Conservation (phyloP, 805 yeast species). For the Candida coquimbonensis region DNA sequence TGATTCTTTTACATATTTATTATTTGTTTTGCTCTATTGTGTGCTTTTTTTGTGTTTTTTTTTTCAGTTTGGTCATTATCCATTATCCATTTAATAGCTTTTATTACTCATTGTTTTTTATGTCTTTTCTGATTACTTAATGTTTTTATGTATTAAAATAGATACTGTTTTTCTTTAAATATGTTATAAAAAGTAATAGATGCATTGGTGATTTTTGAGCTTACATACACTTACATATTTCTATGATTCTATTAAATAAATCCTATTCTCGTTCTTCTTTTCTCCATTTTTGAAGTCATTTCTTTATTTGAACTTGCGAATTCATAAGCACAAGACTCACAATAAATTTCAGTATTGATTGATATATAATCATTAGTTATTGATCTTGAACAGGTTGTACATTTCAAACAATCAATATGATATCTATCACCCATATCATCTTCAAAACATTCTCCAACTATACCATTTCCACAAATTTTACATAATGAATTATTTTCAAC, state of each 20-base stretch:
- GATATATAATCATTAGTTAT: slow-evolving; percentile 53
- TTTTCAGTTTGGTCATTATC: no score
- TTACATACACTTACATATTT: background rate
- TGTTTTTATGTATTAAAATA: no score
- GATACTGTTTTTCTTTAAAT: no score
- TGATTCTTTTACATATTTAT: background rate
- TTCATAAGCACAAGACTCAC: slow-evolving; percentile 34
- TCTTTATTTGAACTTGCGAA: slow-evolving; percentile 4
- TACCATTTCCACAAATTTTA: slow-evolving; percentile 59
- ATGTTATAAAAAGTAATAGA: no score
- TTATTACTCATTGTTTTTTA: background rate
- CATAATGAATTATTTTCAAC: slow-evolving; percentile 70
- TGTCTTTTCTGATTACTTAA: background rate
- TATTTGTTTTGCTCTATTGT: background rate
- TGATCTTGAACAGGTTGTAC: slow-evolving; percentile 47
- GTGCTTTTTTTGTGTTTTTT: background rate
- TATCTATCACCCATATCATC: slow-evolving; percentile 64
- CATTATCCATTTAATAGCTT: background rate
- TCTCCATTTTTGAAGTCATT: slow-evolving; percentile 13
- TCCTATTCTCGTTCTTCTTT: slow-evolving; percentile 22
- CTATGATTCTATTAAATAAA: slow-evolving; percentile 7
- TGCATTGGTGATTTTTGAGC: no score
- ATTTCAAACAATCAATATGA: slow-evolving; percentile 67
- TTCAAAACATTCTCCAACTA: slow-evolving; percentile 88
- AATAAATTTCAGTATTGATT: slow-evolving; percentile 39